Evolutionary conservation across 2,329 filamentous ascomycete genomes (phyloP).

Genomic region (Lachnum nothofagi): DNA sequence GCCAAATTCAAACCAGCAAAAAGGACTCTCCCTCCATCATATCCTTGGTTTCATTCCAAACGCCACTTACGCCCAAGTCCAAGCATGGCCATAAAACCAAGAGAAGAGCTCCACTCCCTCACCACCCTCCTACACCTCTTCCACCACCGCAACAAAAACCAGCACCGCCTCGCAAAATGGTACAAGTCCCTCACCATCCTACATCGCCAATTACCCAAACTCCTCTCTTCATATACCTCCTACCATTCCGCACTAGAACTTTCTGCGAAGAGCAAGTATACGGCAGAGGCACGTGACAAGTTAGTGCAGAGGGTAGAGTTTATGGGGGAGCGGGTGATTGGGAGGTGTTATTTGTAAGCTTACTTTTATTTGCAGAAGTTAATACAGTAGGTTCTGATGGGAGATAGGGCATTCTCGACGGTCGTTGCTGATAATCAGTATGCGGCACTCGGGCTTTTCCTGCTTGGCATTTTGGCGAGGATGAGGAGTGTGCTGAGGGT

Average conservation of each 20-base stretch:
- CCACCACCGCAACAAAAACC: constrained; percentile 82
- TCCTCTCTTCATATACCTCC: constrained; percentile 41
- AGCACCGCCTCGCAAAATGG: constrained; percentile 78
- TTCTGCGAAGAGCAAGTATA: constrained; percentile 4
- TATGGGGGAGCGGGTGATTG: constrained; percentile 38
- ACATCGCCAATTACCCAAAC: constrained; percentile 56
- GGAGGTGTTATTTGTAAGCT: constrained; percentile 43
- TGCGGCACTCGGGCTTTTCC: constrained; percentile 63
- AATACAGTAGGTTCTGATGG: constrained; percentile 28
- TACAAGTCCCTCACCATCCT: constrained; percentile 70
- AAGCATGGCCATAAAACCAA: neutral
- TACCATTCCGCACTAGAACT: constrained; percentile 13
- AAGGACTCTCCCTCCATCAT: too few relatives aligned
- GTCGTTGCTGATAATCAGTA: constrained; percentile 69
- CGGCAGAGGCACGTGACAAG: constrained; percentile 27
- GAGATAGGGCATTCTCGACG: constrained; percentile 56
- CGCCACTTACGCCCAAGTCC: neutral
- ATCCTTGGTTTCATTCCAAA: too few relatives aligned
- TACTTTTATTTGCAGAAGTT: constrained; percentile 22
- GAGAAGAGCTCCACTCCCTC: constrained; percentile 27
- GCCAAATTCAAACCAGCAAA: too few relatives aligned
- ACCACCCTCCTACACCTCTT: constrained; percentile 58
- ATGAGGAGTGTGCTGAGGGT: constrained; percentile 39
- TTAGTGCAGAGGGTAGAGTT: constrained; percentile 28
- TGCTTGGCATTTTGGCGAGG: constrained; percentile 60